Conservation (phyloP, 2,329 filamentous ascomycete species). For the Colletotrichum theobromicola region DNA sequence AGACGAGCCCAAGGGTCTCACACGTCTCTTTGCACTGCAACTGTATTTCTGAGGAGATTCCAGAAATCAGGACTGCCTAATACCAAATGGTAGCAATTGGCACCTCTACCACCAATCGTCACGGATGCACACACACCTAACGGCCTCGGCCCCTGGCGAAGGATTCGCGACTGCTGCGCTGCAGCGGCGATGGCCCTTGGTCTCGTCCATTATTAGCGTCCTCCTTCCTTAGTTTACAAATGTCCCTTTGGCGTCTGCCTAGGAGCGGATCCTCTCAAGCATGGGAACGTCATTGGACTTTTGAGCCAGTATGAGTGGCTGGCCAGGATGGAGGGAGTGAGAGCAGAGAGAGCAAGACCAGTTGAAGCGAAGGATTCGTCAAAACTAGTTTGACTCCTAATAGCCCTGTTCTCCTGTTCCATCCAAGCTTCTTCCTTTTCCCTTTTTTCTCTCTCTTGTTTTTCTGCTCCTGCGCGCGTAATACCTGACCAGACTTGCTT, state of each 20-base stretch:
- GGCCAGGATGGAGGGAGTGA: not conserved
- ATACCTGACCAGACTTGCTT: not conserved
- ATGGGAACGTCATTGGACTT: not conserved
- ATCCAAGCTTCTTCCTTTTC: not conserved
- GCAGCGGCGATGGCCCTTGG: not conserved
- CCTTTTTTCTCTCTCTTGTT: not conserved
- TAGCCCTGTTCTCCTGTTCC: not conserved
- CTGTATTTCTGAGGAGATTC: not conserved
- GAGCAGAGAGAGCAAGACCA: not conserved
- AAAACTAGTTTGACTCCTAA: not conserved
- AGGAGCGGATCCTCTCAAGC: not conserved
- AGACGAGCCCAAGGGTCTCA: not conserved
- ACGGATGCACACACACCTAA: not conserved
- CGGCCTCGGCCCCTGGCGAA: not conserved
- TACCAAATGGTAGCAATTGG: not conserved
- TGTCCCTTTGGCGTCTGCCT: not conserved
- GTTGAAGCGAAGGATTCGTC: not conserved
- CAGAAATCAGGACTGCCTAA: not conserved
- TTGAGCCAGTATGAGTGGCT: not conserved
- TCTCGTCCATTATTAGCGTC: not conserved
- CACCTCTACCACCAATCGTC: too few species aligned
- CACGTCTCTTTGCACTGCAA: not conserved
- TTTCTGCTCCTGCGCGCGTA: not conserved
- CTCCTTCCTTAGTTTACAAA: not conserved
- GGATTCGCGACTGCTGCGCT: conserved; percentile 5